Evolutionary conservation across 768 basidiomycete species (phyloP), one percentile per base, ranked within the genome.

Genomic region (Pleurotus tuber-regium): DNA sequence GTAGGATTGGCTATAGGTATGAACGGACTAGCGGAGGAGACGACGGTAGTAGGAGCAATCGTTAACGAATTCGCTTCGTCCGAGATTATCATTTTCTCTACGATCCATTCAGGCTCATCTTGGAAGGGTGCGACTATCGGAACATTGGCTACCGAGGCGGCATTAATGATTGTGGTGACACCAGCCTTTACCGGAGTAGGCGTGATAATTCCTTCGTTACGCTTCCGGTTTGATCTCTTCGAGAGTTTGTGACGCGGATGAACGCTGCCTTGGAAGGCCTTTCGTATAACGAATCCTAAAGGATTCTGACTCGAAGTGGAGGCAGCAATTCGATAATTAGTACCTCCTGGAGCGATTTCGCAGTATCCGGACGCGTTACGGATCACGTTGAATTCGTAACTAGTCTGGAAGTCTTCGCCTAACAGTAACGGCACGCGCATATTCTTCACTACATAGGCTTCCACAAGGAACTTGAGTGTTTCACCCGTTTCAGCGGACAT

Each of bases 341-440:
- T 28, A 4, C 31, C 23, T 2, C 56, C 52, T 1, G 54, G 16
- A 0, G 8, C 3, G 3, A 64, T 21, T 5, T 33, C 19, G 26
- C 52, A 46, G 11, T 50, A 39, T 0, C 54, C 57, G 2, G 51
- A 51, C 5, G 56, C 21, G 1, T 29, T 46, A 0, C 62, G 52
- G 0, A 23, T 26, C 2, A 64, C 54, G 1, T 43, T 51, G 2
- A 67, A 16, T 25, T 62, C 63, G 50, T 66, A 65, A 0, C 38
- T 33, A 1, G 38, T 9, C 10, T 63, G 62, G 54, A 63, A 67
- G 39, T 67, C 66, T 42, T 66, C 65, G 1, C 66, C 66, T 1
- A 67, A 54, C 1, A 67, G 54, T 0, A 67, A n/a, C 6, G 66
- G 64, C 0, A 64, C 63, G 0, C 53, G 49, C 66, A 67, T 67